Conservation (phyloP, 2,329 filamentous ascomycete species). For the Purpureocillium takamizusanense region DNA sequence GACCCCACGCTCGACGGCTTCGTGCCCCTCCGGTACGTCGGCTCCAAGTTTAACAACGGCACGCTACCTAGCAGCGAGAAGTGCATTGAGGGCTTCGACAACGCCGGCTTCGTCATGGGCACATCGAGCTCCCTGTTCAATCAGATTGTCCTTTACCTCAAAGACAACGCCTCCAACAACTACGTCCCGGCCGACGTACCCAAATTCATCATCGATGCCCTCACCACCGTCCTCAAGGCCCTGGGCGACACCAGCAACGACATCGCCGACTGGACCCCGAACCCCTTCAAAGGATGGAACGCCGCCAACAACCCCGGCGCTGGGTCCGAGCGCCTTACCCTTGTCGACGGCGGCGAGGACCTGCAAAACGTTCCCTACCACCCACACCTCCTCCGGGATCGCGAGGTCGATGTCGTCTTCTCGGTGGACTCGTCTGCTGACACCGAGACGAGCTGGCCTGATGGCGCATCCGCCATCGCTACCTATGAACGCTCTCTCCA, state of each 20-base stretch:
- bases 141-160: slow-evolving; percentile 58
- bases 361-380: slow-evolving; percentile 72
- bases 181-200: slow-evolving; percentile 42
- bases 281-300: slow-evolving; percentile 49
- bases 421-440: slow-evolving; percentile 58
- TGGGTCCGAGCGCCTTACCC: slow-evolving; percentile 47
- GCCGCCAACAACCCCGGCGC: slow-evolving; percentile 29
- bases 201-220: slow-evolving; percentile 30
- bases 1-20: slow-evolving; percentile 53
- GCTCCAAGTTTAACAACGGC: slow-evolving; percentile 47
- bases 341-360: slow-evolving; percentile 77
- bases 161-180: slow-evolving; percentile 26
- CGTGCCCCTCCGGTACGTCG: slow-evolving; percentile 49
- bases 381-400: slow-evolving; percentile 42
- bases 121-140: slow-evolving; percentile 80
- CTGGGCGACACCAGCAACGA: slow-evolving; percentile 59
- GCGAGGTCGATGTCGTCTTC: slow-evolving; percentile 53
- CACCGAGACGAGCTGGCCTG: slow-evolving; percentile 47
- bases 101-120: slow-evolving; percentile 71
- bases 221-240: slow-evolving; percentile 39
- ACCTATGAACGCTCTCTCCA: slow-evolving; percentile 45
- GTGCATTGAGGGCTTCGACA: slow-evolving; percentile 61
- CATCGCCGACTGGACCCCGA: slow-evolving; percentile 61
- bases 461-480: slow-evolving; percentile 48
- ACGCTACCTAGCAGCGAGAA: slow-evolving; percentile 31